Conservation (phyloP, 2,329 filamentous ascomycete genomes). For the Coleophoma crateriformis region DNA sequence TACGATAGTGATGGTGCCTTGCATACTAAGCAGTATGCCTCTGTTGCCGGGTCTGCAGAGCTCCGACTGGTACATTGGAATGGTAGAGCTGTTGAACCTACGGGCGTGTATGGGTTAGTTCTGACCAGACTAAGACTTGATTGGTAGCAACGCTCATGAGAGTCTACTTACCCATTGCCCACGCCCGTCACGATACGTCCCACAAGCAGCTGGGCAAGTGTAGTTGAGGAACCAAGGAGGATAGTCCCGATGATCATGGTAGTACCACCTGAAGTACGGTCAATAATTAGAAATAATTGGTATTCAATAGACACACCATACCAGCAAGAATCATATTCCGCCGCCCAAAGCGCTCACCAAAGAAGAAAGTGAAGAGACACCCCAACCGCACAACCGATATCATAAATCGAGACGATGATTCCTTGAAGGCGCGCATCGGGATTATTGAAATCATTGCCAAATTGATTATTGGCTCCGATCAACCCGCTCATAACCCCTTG, state of each 20-base stretch:
- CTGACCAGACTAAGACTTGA: too few species aligned
- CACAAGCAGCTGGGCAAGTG: constrained; percentile 35
- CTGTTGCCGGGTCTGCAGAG: constrained; percentile 26
- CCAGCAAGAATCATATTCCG: constrained; percentile 31
- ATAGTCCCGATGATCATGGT: constrained; percentile 39
- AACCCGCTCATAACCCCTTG: constrained; percentile 29
- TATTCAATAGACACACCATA: too few species aligned
- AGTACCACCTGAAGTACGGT: constrained; percentile 23
- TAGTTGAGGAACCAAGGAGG: constrained; percentile 33
- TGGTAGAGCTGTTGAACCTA: constrained; percentile 31
- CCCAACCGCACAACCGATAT: constrained; percentile 29
- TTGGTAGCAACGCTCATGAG: neutral
- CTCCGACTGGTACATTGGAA: constrained; percentile 27
- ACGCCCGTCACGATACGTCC: constrained; percentile 40
- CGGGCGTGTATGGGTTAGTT: too few species aligned
- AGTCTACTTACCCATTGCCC: constrained; percentile 20
- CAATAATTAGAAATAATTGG: too few species aligned
- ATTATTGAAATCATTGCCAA: constrained; percentile 30
- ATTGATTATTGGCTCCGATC: constrained; percentile 33
- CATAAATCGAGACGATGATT: constrained; percentile 28
- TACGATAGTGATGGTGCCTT: constrained; percentile 38
- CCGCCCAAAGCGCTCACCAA: constrained; percentile 36
- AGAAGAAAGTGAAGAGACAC: constrained; percentile 25
- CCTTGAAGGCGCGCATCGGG: constrained; percentile 32
- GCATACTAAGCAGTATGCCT: constrained; percentile 39